These are phyloP conservation scores for Pythium phragmitis DNA, from an alignment of 352 stramenopile genomes.

Conservation along the genomic window DNA sequence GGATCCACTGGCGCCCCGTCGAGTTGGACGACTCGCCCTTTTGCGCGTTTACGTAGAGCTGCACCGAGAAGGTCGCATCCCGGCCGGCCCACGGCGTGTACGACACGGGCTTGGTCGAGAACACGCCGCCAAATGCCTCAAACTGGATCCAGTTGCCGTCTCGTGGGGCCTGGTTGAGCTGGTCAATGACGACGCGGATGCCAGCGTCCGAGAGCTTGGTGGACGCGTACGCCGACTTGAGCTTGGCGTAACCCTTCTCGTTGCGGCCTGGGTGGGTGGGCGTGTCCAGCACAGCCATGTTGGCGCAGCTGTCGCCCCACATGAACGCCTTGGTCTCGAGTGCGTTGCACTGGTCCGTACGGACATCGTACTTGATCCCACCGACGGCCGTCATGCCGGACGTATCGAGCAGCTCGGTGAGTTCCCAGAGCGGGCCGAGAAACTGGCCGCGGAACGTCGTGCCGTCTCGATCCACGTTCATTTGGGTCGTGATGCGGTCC, in stretches of 20 bases:
- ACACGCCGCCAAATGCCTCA: slow-evolving; percentile 50
- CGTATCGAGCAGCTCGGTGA: slow-evolving; percentile 35
- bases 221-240: slow-evolving; percentile 51
- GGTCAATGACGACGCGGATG: slow-evolving; percentile 38
- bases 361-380: slow-evolving; percentile 37
- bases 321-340: slow-evolving; percentile 52
- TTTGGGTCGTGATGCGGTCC: slow-evolving; percentile 48
- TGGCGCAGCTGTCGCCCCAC: slow-evolving; percentile 43
- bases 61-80: slow-evolving; percentile 47
- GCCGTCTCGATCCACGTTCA: slow-evolving; percentile 37
- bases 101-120: slow-evolving; percentile 39
- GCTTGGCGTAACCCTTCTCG: slow-evolving; percentile 49
- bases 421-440: slow-evolving; percentile 35
- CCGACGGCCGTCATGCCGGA: slow-evolving; percentile 37
- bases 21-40: slow-evolving; percentile 41
- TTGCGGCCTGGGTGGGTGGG: slow-evolving; percentile 29
- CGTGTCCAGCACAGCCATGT: slow-evolving; percentile 32
- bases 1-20: slow-evolving; percentile 42
- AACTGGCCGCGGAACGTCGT: slow-evolving; percentile 45
- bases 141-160: slow-evolving; percentile 56
- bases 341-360: slow-evolving; percentile 42
- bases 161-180: slow-evolving; percentile 34
- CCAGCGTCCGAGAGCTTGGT: slow-evolving; percentile 37
- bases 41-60: slow-evolving; percentile 39
- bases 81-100: slow-evolving; percentile 49